Percentiles rank a stretch among this genome's conserved stretches.
Evolutionary conservation across 2,329 filamentous ascomycete genomes (phyloP).

Genomic region (Boeremia lycopersici): DNA sequence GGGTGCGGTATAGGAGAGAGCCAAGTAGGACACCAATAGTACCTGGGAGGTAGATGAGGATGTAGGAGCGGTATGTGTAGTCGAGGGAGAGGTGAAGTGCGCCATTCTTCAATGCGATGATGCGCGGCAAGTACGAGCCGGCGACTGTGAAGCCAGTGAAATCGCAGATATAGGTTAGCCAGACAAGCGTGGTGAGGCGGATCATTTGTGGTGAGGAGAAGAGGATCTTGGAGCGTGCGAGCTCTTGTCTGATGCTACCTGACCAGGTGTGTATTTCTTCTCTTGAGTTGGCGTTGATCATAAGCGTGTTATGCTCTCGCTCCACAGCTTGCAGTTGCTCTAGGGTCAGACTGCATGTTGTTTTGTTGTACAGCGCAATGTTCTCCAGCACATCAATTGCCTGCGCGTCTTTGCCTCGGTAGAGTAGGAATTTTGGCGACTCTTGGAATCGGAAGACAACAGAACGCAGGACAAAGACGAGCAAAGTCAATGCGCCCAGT

Average conservation of each 20-base stretch:
- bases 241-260: conserved; percentile 49
- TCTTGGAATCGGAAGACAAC: conserved; percentile 62
- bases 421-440: conserved; percentile 65
- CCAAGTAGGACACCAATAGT: conserved; percentile 59
- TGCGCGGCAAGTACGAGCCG: conserved; percentile 57
- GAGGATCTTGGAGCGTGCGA: conserved; percentile 53
- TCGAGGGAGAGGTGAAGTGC: conserved; percentile 51
- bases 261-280: conserved; percentile 38
- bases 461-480: conserved; percentile 59
- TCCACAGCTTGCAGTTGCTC: conserved; percentile 46
- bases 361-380: conserved; percentile 52
- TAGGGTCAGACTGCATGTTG: conserved; percentile 41
- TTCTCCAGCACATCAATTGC: conserved; percentile 55
- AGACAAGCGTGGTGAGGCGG: conserved; percentile 55
- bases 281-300: conserved; percentile 38
- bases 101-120: conserved; percentile 60
- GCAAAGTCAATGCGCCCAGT: conserved; percentile 48
- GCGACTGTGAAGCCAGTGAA: conserved; percentile 58
- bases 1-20: conserved; percentile 54
- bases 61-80: conserved; percentile 59
- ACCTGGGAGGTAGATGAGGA: conserved; percentile 61
- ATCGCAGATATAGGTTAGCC: conserved; percentile 59
- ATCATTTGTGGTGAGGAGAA: conserved; percentile 52
- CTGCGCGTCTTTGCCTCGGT: conserved; percentile 58
- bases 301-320: conserved; percentile 34